Evolutionary conservation across 2,329 filamentous ascomycete species (phyloP).

Genomic region (Emericellopsis cladophorae): DNA sequence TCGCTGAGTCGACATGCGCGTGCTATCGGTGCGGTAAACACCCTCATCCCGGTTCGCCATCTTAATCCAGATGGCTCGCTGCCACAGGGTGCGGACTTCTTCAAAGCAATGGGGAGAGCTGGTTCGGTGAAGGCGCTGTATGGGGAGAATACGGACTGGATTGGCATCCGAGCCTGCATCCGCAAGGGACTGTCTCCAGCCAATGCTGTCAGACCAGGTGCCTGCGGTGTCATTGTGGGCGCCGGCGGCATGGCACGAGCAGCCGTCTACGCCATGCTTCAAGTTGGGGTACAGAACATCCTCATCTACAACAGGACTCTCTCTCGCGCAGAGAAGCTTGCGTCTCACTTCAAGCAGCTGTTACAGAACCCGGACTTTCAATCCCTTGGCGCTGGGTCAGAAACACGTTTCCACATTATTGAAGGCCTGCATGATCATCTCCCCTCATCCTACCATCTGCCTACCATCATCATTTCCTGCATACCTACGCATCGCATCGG

Average conservation of each 20-base stretch:
- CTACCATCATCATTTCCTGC: conserved; percentile 65
- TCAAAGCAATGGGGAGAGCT: conserved; percentile 42
- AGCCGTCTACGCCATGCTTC: conserved; percentile 66
- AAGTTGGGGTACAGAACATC: conserved; percentile 64
- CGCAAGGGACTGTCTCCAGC: conserved; percentile 61
- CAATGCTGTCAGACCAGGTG: conserved; percentile 45
- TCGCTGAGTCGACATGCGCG: conserved; percentile 60
- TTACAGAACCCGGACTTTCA: conserved; percentile 28
- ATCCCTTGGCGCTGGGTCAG: conserved; percentile 25
- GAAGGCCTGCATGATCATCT: conserved; percentile 45
- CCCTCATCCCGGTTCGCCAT: conserved; percentile 56
- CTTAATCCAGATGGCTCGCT: conserved; percentile 43
- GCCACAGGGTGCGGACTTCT: conserved; percentile 37
- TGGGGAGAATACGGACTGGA: conserved; percentile 74
- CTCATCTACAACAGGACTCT: conserved; percentile 61
- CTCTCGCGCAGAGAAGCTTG: conserved; percentile 54
- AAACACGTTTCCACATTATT: conserved; percentile 44
- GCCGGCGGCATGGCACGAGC: conserved; percentile 68
- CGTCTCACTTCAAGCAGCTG: conserved; percentile 54
- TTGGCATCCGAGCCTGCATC: conserved; percentile 63
- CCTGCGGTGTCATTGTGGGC: conserved; percentile 47
- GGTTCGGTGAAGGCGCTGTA: conserved; percentile 59
- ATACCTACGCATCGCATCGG: conserved; percentile 60
- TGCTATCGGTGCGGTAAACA: conserved; percentile 67
- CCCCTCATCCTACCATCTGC: conserved; percentile 49